These are phyloP conservation scores for Fusarium protoensiforme DNA, from an alignment of 2,329 filamentous ascomycete genomes.

Conservation along the genomic window DNA sequence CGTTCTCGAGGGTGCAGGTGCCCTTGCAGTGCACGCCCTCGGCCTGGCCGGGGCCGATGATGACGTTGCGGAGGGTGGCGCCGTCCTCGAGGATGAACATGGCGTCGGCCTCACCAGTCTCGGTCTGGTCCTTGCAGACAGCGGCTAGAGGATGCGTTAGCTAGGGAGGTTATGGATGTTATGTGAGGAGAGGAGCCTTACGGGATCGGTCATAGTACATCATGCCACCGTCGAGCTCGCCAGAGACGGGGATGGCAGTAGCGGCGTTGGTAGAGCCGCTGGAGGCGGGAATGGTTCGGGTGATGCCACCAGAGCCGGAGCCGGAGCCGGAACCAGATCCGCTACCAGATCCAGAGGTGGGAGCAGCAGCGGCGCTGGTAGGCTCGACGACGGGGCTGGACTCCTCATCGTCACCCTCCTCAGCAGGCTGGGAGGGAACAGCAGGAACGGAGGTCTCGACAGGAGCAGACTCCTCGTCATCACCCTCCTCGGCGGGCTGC, in stretches of 20 bases:
- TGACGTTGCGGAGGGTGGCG: slow-evolving; percentile 63
- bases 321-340: slow-evolving; percentile 9
- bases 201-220: slow-evolving; percentile 36
- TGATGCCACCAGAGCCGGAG: slow-evolving; percentile 22
- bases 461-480: background rate
- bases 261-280: slow-evolving; percentile 26
- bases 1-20: slow-evolving; percentile 54
- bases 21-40: slow-evolving; percentile 64
- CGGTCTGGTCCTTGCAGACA: slow-evolving; percentile 43
- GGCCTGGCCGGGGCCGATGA: slow-evolving; percentile 61
- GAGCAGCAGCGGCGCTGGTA: background rate
- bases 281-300: slow-evolving; percentile 35
- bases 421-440: background rate
- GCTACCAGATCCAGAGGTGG: background rate
- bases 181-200: slow-evolving; percentile 1
- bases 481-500: background rate
- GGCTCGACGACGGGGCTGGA: background rate
- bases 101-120: slow-evolving; percentile 47
- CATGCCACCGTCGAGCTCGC: slow-evolving; percentile 35
- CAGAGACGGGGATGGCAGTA: slow-evolving; percentile 34
- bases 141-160: slow-evolving; percentile 23
- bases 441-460: background rate
- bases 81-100: slow-evolving; percentile 64
- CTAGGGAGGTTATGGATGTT: too few species aligned
- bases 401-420: background rate